These are phyloP conservation scores for Curvularia eragrostidis DNA, from an alignment of 2,329 filamentous ascomycete species.

Conservation along the genomic window DNA sequence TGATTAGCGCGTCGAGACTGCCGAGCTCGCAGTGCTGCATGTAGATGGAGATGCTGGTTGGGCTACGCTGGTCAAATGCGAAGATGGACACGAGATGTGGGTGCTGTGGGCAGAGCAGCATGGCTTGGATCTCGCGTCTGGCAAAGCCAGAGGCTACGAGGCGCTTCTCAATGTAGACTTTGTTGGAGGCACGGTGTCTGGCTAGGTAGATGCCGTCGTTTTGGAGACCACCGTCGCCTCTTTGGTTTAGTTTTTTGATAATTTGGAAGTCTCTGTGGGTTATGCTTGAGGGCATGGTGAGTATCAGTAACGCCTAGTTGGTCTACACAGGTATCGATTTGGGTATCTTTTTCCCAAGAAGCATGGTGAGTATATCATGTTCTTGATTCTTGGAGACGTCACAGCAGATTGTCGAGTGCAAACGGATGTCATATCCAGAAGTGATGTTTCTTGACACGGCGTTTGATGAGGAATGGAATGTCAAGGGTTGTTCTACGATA, in stretches of 20 bases:
- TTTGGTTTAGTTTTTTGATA: background rate
- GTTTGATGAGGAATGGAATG: background rate
- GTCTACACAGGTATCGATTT: background rate
- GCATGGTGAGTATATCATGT: no score
- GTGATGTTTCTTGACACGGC: background rate
- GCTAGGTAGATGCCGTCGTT: slow-evolving; percentile 1
- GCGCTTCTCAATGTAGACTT: slow-evolving; percentile 4
- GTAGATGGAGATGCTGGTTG: slow-evolving; percentile 8
- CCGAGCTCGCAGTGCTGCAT: slow-evolving; percentile 27
- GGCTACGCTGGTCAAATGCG: background rate
- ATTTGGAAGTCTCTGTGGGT: background rate
- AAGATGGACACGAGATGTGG: slow-evolving; percentile 3
- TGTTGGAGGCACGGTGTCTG: background rate
- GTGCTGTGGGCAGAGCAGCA: background rate
- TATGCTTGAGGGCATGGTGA: background rate
- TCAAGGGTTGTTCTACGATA: background rate
- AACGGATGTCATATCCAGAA: background rate
- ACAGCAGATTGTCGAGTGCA: background rate
- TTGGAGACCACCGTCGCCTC: background rate
- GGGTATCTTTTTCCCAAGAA: background rate
- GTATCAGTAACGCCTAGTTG: background rate
- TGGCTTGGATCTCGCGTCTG: background rate
- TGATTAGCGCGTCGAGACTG: slow-evolving; percentile 18
- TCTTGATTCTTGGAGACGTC: background rate
- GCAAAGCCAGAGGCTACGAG: background rate